Percentiles rank a stretch among this genome's conserved stretches.
phyloP scores from a whole-genome alignment of 768 basidiomycete species.

The Hydnum rufescens region DNA sequence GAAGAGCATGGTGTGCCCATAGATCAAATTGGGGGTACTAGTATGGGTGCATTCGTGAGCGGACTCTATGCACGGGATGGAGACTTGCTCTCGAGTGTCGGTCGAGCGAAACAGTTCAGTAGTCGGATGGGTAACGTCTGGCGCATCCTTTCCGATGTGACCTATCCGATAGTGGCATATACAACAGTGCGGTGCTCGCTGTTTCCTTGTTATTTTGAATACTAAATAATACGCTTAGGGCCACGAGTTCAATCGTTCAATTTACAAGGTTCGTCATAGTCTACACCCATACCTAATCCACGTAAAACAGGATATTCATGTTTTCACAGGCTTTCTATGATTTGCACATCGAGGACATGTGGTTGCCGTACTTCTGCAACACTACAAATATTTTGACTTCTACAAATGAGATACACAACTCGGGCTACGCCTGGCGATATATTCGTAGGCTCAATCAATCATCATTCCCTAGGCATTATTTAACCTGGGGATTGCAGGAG shows the following conservation, averaged over 20 bases:
- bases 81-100: constrained; percentile 68
- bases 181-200: constrained; percentile 38
- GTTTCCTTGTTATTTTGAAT: background rate
- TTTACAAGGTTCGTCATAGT: constrained; percentile 51
- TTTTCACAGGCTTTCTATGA: constrained; percentile 42
- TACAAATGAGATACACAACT: constrained; percentile 91
- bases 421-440: constrained; percentile 96
- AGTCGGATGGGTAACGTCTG: constrained; percentile 80
- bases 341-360: constrained; percentile 93
- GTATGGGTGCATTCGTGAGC: constrained; percentile 82
- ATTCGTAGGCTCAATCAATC: constrained; percentile 34
- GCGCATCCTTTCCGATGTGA: constrained; percentile 84
- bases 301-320: background rate
- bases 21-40: constrained; percentile 83
- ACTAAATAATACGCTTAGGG: constrained; percentile 32
- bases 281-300: background rate
- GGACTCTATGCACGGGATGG: constrained; percentile 91
- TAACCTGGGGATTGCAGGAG: constrained; percentile 29
- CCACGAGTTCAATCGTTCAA: constrained; percentile 83
- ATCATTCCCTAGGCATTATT: background rate
- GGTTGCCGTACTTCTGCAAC: constrained; percentile 96
- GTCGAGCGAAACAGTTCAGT: constrained; percentile 80
- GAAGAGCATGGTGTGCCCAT: constrained; percentile 87
- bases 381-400: constrained; percentile 94
- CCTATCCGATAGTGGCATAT: constrained; percentile 81